Evolutionary conservation across 768 basidiomycete species (phyloP).

Genomic region (Tulasnella sp.): DNA sequence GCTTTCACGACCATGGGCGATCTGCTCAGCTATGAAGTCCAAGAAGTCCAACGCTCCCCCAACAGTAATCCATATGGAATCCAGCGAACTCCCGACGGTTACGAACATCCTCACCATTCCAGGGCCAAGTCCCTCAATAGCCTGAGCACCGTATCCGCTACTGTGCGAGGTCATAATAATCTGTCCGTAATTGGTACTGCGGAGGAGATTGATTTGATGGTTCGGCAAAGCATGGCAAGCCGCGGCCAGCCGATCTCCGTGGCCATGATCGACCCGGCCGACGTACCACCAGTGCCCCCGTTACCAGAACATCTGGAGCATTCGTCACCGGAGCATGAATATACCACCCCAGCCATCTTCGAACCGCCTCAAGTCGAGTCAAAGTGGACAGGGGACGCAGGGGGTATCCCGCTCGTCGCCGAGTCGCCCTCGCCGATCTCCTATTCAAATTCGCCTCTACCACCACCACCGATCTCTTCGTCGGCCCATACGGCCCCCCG

Average conservation of each 20-base stretch:
- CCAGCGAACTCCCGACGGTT: not conserved
- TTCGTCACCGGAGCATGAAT: not conserved
- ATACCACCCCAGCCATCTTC: not conserved
- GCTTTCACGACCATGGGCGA: not conserved
- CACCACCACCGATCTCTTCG: not conserved
- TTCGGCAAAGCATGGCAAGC: not conserved
- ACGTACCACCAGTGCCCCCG: not conserved
- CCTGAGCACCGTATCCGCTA: constrained; percentile 1
- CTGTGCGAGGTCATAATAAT: not conserved
- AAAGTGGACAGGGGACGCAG: not conserved
- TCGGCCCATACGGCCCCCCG: not conserved
- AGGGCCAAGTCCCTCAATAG: not conserved
- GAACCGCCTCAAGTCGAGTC: not conserved
- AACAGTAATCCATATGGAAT: not conserved
- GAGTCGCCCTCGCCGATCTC: not conserved
- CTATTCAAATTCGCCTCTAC: not conserved
- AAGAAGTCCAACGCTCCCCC: not conserved
- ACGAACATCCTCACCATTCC: not conserved
- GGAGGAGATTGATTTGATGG: constrained; percentile 4
- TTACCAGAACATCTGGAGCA: not conserved
- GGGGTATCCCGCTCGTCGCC: not conserved
- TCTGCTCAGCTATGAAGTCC: not conserved
- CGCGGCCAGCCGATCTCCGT: constrained; percentile 3
- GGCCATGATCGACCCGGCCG: not conserved
- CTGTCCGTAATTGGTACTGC: not conserved